Evolutionary conservation across 2,329 filamentous ascomycete species (phyloP).

Genomic region (Fusarium fracticaudum): DNA sequence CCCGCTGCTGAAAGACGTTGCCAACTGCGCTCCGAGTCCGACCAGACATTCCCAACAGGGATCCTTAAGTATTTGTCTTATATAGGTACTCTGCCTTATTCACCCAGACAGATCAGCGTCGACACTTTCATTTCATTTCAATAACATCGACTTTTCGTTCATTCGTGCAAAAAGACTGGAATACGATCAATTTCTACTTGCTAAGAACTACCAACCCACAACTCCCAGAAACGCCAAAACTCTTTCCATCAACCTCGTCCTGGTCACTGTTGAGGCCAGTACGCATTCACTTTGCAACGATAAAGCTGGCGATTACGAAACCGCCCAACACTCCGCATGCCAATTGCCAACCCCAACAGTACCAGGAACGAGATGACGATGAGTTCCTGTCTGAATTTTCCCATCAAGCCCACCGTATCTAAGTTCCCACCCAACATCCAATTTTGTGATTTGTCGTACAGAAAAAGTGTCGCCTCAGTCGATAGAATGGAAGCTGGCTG

Average conservation of each 20-base stretch:
- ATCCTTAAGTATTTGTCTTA: fast-evolving
- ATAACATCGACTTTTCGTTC: too few relatives aligned
- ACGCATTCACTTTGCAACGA: not conserved
- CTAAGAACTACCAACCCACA: constrained; percentile 12
- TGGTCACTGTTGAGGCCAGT: constrained; percentile 3
- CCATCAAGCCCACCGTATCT: constrained; percentile 17
- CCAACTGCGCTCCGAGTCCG: not conserved
- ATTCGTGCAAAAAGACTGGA: not conserved
- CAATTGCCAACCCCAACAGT: not conserved
- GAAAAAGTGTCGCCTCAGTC: constrained; percentile 13
- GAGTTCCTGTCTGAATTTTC: not conserved
- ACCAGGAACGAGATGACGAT: not conserved
- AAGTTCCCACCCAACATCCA: constrained; percentile 28
- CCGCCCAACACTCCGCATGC: not conserved
- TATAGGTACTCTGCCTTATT: not conserved
- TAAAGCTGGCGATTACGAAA: not conserved
- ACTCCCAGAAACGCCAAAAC: constrained; percentile 26
- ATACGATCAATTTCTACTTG: constrained; percentile 15
- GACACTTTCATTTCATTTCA: too few relatives aligned
- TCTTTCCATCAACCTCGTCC: constrained; percentile 2
- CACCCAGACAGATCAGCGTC: too few relatives aligned
- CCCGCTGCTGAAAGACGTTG: not conserved
- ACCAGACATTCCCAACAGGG: not conserved
- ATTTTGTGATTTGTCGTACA: constrained; percentile 22
- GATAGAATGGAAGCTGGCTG: constrained; percentile 20